Percentiles rank a stretch among this genome's conserved stretches.
Conservation (phyloP, 2,329 filamentous ascomycete species). For the Clarireedia paspali region DNA sequence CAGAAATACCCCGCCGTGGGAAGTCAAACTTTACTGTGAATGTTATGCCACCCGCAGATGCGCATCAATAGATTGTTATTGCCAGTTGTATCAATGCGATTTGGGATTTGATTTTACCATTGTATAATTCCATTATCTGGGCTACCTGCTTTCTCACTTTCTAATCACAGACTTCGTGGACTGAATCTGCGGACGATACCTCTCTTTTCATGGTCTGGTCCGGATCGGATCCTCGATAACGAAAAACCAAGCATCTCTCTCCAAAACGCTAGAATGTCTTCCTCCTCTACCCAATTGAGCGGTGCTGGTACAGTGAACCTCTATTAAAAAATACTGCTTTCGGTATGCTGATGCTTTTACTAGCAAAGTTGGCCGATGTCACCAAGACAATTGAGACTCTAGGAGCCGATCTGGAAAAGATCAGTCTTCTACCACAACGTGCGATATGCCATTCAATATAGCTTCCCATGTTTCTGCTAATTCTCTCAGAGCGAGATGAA, state of each 20-base stretch:
- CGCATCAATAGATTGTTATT: not conserved
- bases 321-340: not conserved
- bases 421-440: slow-evolving; percentile 53
- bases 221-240: no score
- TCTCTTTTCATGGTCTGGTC: no score
- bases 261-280: slow-evolving; percentile 14
- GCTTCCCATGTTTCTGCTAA: slow-evolving; percentile 6
- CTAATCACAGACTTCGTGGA: not conserved
- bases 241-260: slow-evolving; percentile 12
- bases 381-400: slow-evolving; percentile 56
- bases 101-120: not conserved
- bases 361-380: slow-evolving; percentile 64
- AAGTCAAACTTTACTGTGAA: not conserved
- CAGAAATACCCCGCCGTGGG: not conserved
- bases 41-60: not conserved
- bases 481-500: slow-evolving; percentile 49
- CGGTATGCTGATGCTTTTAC: slow-evolving; percentile 9
- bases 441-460: slow-evolving; percentile 25
- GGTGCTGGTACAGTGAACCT: slow-evolving; percentile 17
- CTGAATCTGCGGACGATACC: no score
- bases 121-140: not conserved
- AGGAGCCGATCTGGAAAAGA: slow-evolving; percentile 51
- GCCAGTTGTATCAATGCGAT: not conserved
- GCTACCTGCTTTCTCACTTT: not conserved
- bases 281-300: slow-evolving; percentile 17